Base-by-base conservation (phyloP, 192 early-diverging fungal species). In the Backusella luteola region DNA sequence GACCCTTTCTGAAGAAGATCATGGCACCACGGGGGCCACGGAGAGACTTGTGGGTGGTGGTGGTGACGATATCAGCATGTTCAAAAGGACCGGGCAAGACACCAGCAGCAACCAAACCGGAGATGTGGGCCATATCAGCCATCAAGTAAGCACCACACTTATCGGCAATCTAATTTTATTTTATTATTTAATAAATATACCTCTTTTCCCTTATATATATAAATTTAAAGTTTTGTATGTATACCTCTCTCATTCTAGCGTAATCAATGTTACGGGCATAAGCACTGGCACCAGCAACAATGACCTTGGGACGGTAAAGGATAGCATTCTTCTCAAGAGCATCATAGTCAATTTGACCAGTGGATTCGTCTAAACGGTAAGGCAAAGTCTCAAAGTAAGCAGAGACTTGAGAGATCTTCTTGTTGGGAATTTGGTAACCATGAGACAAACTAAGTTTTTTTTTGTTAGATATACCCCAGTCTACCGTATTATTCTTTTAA, bases 31-130 rank as follows among this genome's bases (percentile, higher is more conserved):
- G 91, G 36, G 98, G 98, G n/a, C 98, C 98, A 75, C 98, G 90
- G 59, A 99, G 90, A 17, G 97, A 97, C 83, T 99, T 99, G 90
- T 99, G 98, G 2, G 98, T 99, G 69, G 98, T 99, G 35, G 98
- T 99, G 12, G 97, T 99, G 79, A 99, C 98, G 75, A 99, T 93
- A 83, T 99, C 98, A 44, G 96, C 91, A 82, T 93, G 87, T 76
- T 93, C 91, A 81, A 98, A 99, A 15, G 98, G 97, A 76, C 92
- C 91, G 76, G 91, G 93, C 19, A 99, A 78, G 29, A 94, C 92
- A 34, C 88, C 90, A 8, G 98, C 97, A 6, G 97, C 94, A 44
- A 99, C 91, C 39, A 98, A 81, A 39, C 94, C 94, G 77, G 92
- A 93, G 77, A 97, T 94, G 78, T 99, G 98, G 34, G 98, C 98